phyloP scores from a whole-genome alignment of 2,329 filamentous ascomycete species.

The Arthrobotrys conoides region DNA sequence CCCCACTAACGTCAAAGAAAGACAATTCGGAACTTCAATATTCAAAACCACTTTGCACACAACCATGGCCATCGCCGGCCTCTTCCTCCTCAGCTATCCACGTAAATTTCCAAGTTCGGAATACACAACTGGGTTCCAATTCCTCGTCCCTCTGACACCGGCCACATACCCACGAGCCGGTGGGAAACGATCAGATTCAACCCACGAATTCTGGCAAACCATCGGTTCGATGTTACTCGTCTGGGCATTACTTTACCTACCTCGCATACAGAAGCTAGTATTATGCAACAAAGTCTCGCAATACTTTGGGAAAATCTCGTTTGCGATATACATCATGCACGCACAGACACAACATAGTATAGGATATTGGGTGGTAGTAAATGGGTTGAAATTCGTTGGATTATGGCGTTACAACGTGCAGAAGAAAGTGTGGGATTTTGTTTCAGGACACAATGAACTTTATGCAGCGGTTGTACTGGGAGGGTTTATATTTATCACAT shows the following conservation, averaged over 20 bases:
- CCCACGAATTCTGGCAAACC: constrained; percentile 45
- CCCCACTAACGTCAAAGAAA: constrained; percentile 26
- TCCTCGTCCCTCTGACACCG: constrained; percentile 26
- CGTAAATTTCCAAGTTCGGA: constrained; percentile 66
- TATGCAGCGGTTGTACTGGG: constrained; percentile 64
- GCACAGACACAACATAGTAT: constrained; percentile 33
- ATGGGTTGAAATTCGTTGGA: constrained; percentile 26
- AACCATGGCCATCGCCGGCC: constrained; percentile 69
- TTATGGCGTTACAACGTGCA: constrained; percentile 14
- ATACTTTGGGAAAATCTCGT: constrained; percentile 48
- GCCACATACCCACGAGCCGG: constrained; percentile 19
- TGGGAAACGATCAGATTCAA: constrained; percentile 14
- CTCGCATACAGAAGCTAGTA: constrained; percentile 30
- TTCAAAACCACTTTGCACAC: constrained; percentile 66
- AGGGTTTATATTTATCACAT: constrained; percentile 17
- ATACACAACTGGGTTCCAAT: constrained; percentile 53
- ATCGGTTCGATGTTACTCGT: constrained; percentile 28
- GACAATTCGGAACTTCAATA: not conserved
- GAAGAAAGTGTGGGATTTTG: not conserved
- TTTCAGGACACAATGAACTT: constrained; percentile 61
- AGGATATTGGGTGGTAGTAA: constrained; percentile 30
- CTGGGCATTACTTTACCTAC: constrained; percentile 42
- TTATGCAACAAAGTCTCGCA: constrained; percentile 39
- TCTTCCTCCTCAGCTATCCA: constrained; percentile 72
- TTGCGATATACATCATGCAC: constrained; percentile 48